A percentile compares a stretch with the other conserved stretches of the same genome.
phyloP scores from a whole-genome alignment of 2,329 filamentous ascomycete species.

The Rhynchosporium agropyri region DNA sequence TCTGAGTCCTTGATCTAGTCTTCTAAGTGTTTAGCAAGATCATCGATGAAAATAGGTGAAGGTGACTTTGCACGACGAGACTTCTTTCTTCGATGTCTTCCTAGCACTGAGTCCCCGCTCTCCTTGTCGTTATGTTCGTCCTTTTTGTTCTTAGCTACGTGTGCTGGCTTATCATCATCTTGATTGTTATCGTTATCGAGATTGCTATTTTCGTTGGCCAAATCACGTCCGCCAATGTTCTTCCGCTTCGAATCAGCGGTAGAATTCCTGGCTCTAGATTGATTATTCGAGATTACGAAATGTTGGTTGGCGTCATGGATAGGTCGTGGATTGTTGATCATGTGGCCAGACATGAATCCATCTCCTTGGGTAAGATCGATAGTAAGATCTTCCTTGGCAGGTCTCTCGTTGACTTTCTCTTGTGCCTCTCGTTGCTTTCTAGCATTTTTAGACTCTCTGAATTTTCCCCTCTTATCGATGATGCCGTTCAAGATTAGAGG shows the following conservation, averaged over 20 bases:
- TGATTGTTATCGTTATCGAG: neutral
- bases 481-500: neutral
- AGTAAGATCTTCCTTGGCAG: neutral
- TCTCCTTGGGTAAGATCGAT: neutral
- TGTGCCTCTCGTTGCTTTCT: neutral
- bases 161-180: neutral
- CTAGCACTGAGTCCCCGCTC: neutral
- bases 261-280: neutral
- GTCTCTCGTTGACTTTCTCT: neutral
- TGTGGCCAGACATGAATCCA: neutral
- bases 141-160: neutral
- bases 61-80: neutral
- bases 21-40: neutral
- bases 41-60: neutral
- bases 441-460: slow-evolving; percentile 4
- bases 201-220: neutral
- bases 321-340: neutral
- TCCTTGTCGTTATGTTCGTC: neutral
- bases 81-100: slow-evolving; percentile 5
- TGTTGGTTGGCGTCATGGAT: neutral
- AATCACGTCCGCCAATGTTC: neutral
- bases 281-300: too few species aligned
- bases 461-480: neutral
- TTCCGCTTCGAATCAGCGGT: neutral
- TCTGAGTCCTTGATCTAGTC: too few species aligned